Base-by-base conservation (phyloP, 805 yeast species). In the Candida vartiovaarae region DNA sequence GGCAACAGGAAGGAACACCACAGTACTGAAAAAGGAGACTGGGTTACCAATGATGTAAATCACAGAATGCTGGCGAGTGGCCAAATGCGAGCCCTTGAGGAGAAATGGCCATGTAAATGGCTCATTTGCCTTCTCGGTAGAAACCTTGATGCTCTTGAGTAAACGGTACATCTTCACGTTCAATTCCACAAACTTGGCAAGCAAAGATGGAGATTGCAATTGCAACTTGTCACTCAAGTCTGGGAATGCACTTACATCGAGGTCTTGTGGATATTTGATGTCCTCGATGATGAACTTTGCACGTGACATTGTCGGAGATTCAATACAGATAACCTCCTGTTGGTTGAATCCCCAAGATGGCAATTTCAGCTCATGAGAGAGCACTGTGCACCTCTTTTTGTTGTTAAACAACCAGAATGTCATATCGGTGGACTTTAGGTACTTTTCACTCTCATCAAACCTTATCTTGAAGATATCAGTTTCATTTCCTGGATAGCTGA, bases 291-390 rank as follows among this genome's bases (percentile, higher is more conserved):
- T 77, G 85, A 95, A 90, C 39, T 81, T 62, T 1, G 95, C 74
- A 59, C 82, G 78, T 27, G 77, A 76, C 43, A 71, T 61, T 15
- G 78, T 76, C 10, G 97, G 93, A 27, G 76, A 77, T 41, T 80
- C 82, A 42, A 88, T 74, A 62, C 99, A 93, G 34, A 88, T 66
- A 8, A 91, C 95, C 68, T 93, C 99, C 64, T 84, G 86, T 61
- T 89, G 96, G 46, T 72, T 72, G 53, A 74, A 75, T 2, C 85
- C 97, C 95, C 95, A 85, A 6, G 71, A 73, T n/a, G 96, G 96
- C 34, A 93, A 68, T 57, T 71, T 76, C 23, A 72, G 72, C 37
- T 74, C 75, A 59, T 90, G 95, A n/a, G 89, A 78, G 53, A 88
- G 63, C 44, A 93, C 62, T 20, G 71, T 68, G 63, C 99, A 93